These are phyloP conservation scores for Rhizophlyctis rosea DNA, from an alignment of 192 early-diverging fungal genomes.

Conservation along the genomic window DNA sequence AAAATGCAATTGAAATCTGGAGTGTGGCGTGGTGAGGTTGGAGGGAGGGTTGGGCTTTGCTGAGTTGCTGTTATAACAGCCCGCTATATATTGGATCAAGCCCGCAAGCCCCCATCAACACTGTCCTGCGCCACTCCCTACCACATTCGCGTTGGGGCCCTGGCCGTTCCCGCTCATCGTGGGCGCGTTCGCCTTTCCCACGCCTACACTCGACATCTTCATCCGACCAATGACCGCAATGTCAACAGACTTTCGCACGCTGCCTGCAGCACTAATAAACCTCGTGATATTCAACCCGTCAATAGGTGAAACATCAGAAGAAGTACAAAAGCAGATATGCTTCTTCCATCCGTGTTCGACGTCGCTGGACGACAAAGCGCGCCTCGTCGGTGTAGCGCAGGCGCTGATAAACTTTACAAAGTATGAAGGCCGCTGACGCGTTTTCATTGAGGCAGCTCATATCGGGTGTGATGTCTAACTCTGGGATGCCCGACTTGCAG, in stretches of 20 bases:
- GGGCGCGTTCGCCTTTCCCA: no score
- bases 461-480: neutral
- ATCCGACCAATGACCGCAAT: no score
- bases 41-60: no score
- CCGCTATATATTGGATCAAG: no score
- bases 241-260: neutral
- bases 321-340: slow-evolving; percentile 22
- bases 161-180: no score
- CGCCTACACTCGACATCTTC: neutral
- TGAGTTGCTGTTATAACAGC: no score
- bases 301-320: slow-evolving; percentile 9
- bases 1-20: no score
- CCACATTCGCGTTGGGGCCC: no score
- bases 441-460: neutral
- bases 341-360: slow-evolving; percentile 24
- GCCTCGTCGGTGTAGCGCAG: slow-evolving; percentile 30
- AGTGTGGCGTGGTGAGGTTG: no score
- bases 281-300: slow-evolving; percentile 18
- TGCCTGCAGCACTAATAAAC: slow-evolving; percentile 2
- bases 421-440: slow-evolving; percentile 7
- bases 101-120: no score
- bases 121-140: no score
- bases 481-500: slow-evolving; percentile 8
- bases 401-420: slow-evolving; percentile 29
- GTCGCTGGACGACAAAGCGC: slow-evolving; percentile 19